Base-by-base conservation (phyloP, 1,284 basidiomycete species). In the Pseudozyma thailandica region DNA sequence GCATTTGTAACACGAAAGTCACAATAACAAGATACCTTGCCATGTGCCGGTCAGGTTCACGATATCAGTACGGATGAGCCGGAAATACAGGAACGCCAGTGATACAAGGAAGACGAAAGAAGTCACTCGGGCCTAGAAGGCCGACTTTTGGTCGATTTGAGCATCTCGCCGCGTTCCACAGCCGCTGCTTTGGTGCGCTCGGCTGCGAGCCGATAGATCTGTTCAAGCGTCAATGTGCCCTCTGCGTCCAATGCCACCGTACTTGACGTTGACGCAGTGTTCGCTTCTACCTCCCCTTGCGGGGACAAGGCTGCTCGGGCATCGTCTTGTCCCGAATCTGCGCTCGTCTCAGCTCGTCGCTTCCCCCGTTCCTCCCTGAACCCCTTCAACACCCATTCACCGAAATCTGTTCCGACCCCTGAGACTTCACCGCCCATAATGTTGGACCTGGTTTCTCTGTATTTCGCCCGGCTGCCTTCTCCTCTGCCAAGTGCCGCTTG, bases 131-230 rank as follows among this genome's bases (percentile, higher is more conserved):
- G n/a, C n/a, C n/a, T n/a, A n/a, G n/a, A n/a, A n/a, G n/a, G n/a
- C n/a, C n/a, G n/a, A n/a, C n/a, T n/a, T n/a, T n/a, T n/a, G n/a
- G n/a, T n/a, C n/a, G n/a, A n/a, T n/a, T 52, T 60, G 23, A 66
- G 49, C 48, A 31, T 48, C 52, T 66, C 56, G 1, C 63, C 63
- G 1, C 57, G 43, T 16, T 50, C 38, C 23, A 66, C 51, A 21
- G 63, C 63, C 18, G 52, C 52, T 7, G 63, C 43, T 48, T 66
- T 66, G 1, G 63, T 66, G 2, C 52, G 56, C 12, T 66, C 51
- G 16, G 63, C 63, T 9, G 63, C 63, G 30, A 66, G 10, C 18
- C 41, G 43, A 26, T 60, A 66, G 4, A 66, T 28, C 21, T 42
- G 15, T 6, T 51, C 56, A 21, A 66, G 12, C 12, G 46, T 60